Conservation (phyloP, 2,329 filamentous ascomycete species). For the Torrubiellomyces zombiae region DNA sequence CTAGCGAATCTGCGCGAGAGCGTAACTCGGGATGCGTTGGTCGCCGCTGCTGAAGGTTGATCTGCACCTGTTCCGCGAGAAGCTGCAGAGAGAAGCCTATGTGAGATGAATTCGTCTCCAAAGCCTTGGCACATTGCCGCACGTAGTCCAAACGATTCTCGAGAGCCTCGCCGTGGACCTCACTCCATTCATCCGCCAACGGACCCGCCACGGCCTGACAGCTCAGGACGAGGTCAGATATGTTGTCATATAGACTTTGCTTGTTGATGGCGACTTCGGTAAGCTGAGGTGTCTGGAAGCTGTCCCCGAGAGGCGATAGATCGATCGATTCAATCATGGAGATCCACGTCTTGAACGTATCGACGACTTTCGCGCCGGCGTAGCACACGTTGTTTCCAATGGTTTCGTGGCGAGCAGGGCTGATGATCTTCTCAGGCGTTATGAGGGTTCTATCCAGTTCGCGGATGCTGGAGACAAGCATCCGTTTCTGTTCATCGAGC, state of each 20-base stretch:
- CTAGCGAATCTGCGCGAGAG: constrained; percentile 26
- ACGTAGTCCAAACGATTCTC: constrained; percentile 76
- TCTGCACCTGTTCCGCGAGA: constrained; percentile 64
- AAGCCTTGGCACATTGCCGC: constrained; percentile 55
- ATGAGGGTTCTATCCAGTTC: constrained; percentile 73
- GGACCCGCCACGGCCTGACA: constrained; percentile 89
- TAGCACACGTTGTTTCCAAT: constrained; percentile 71
- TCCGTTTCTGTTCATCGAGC: constrained; percentile 70
- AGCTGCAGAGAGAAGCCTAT: constrained; percentile 78
- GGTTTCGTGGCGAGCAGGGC: constrained; percentile 57
- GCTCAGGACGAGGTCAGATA: constrained; percentile 72
- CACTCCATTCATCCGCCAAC: constrained; percentile 87
- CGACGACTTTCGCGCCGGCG: constrained; percentile 63
- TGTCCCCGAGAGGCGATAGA: constrained; percentile 59
- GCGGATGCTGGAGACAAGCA: constrained; percentile 72
- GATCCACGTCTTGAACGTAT: constrained; percentile 81
- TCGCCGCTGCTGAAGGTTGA: constrained; percentile 30
- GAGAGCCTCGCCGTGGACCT: constrained; percentile 75
- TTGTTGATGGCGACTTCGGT: constrained; percentile 81
- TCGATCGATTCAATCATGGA: constrained; percentile 85
- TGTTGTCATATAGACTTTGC: constrained; percentile 83
- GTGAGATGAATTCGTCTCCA: constrained; percentile 77
- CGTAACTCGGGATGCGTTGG: constrained; percentile 17
- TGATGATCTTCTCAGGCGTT: constrained; percentile 66
- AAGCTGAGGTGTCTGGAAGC: constrained; percentile 69